Base-by-base conservation (phyloP, 495 filamentous ascomycete genomes). In the Penicillium paradoxum region DNA sequence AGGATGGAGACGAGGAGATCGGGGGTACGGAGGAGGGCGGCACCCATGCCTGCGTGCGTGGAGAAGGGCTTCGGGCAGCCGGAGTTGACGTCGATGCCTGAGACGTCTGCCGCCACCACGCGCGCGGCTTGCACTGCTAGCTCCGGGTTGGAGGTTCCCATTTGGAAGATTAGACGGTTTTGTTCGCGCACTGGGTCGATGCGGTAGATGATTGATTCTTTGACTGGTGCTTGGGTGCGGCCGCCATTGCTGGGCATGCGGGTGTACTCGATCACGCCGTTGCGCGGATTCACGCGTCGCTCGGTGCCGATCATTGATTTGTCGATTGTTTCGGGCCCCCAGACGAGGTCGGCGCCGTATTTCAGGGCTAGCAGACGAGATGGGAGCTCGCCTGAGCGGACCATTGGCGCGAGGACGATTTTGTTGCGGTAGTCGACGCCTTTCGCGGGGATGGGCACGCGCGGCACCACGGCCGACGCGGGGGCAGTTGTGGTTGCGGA, bases 41-140 rank as follows among this genome's bases (percentile, higher is more conserved):
- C 93, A 25, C 95, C 95, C 93, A 97, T 98, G 33, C 93, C 95
- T 32, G 89, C 87, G 51, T 76, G 77, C 10, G 91, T 95, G 56
- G 84, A 90, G 69, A 98, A 98, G 3, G 95, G 90, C 70, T 97
- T 98, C 0, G 93, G 93, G 68, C 93, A 98, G 5, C 93, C 93
- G 5, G 92, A 89, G 73, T 98, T 98, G 49, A 98, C 86, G 67
- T 97, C 93, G 53, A 98, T 97, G 34, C 95, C 93, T 0, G 84
- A 83, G 0, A 97, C 92, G 69, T 97, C 87, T 4, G 70, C 77
- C 0, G 90, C 95, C 9, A 98, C 87, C 6, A 96, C 63, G 53
- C 82, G 81, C 1, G 90, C 90, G 1, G 92, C 91, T 61, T 85
- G 74, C 0, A 97, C 90, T 5, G 95, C 93, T 17, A 82, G 77